Base-by-base conservation (phyloP, 1,284 basidiomycete genomes). In the Cryptococcus depauperatus region DNA sequence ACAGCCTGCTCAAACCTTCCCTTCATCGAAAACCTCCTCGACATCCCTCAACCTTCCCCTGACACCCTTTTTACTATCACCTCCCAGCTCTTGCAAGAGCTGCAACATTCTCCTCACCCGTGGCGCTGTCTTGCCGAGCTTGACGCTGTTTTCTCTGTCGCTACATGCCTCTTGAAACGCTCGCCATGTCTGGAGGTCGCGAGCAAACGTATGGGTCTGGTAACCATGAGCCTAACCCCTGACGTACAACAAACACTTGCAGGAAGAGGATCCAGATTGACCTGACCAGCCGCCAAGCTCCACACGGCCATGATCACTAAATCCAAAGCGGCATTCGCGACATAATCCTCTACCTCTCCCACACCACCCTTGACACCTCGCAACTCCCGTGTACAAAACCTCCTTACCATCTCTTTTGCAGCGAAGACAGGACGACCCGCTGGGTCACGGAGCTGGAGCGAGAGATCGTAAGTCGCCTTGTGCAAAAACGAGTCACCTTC, bases 271-370 rank as follows among this genome's bases (percentile, higher is more conserved):
- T 68, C 62, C 14, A 51, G 50, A 9, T 48, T 57, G 16, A 66
- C 46, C 41, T 66, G 59, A 10, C 49, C 52, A 18, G 60, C 59
- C 0, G 58, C 66, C 7, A 71, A 42, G 25, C 54, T 55, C 68
- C 68, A 70, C 9, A 52, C 54, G 3, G 55, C 60, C 64, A 70
- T 66, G 27, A 69, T 60, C 9, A 70, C 57, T 35, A 71, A 50
- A 56, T 71, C 69, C 48, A 70, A 46, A n/a, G 59, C 57, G 3
- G 69, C 68, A 50, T 71, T 71, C 8, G 68, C 63, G 5, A 71
- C 58, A 38, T 68, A 69, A 43, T 64, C 69, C 44, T 68, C 66
- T 4, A 68, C 66, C 14, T 56, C 68, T 32, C 50, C 48, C 1
- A 67, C 54, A 13, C 65, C 64, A 19, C 58, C 61, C 21, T 48